A percentile compares a stretch with the other conserved stretches of the same genome.
phyloP scores from a whole-genome alignment of 345 rosid species.

The Erysimum cheiranthoides region DNA sequence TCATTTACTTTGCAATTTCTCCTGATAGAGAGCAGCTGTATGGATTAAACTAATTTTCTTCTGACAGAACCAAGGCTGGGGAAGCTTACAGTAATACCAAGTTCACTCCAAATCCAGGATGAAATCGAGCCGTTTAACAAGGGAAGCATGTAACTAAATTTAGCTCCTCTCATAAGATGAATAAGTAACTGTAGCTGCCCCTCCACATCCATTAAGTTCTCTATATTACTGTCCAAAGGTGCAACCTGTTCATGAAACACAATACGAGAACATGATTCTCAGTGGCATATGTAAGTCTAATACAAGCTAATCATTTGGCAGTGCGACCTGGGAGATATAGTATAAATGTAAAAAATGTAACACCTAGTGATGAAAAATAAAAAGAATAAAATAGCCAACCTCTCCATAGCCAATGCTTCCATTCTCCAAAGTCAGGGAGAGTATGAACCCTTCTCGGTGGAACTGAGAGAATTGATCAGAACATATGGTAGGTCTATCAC shows the following conservation, averaged over 20 bases:
- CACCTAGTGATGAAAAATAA: conserved; percentile 4
- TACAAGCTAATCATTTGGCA: conserved; percentile 12
- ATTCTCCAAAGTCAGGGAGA: conserved; percentile 81
- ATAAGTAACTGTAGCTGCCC: conserved; percentile 76
- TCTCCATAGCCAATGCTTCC: conserved; percentile 86
- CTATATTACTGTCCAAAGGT: conserved; percentile 74
- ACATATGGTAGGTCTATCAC: conserved; percentile 73
- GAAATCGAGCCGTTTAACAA: conserved; percentile 70
- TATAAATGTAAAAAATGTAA: conserved; percentile 9
- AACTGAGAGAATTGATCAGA: conserved; percentile 46
- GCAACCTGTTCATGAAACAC: conserved; percentile 70
- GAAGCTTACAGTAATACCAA: conserved; percentile 73
- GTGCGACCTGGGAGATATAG: conserved; percentile 14
- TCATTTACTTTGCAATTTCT: conserved; percentile 25
- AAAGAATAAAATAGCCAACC: conserved; percentile 55
- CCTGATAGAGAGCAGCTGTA: conserved; percentile 11
- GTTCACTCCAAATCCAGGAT: conserved; percentile 82
- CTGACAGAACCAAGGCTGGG: conserved; percentile 36
- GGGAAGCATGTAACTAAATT: conserved; percentile 58
- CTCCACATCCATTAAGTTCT: conserved; percentile 76
- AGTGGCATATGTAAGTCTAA: conserved; percentile 19
- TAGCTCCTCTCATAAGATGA: conserved; percentile 67
- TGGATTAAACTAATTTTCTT: conserved; percentile 8
- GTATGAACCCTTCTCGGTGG: conserved; percentile 77
- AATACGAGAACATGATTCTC: conserved; percentile 32